A percentile compares a stretch with the other conserved stretches of the same genome.
phyloP scores from a whole-genome alignment of 2,329 filamentous ascomycete genomes.

The Cordyceps cicadae region DNA sequence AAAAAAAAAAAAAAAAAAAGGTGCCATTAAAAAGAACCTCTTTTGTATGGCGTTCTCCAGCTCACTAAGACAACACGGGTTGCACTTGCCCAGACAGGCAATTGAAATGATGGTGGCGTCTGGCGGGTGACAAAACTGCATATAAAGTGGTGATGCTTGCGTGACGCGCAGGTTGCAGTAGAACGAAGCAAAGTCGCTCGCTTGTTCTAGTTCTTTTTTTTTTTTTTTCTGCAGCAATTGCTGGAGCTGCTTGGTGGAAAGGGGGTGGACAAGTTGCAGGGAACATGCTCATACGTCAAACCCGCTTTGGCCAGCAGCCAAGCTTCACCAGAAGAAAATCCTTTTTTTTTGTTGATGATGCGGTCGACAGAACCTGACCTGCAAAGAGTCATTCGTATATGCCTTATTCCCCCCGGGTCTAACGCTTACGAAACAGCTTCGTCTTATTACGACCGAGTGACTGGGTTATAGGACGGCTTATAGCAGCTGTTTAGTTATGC shows the following conservation, averaged over 20 bases:
- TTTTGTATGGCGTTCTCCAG: neutral
- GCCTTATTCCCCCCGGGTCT: neutral
- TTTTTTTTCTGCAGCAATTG: neutral
- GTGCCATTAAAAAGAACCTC: neutral
- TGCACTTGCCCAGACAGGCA: neutral
- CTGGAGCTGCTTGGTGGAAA: neutral
- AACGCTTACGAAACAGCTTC: neutral
- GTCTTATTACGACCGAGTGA: too few species aligned
- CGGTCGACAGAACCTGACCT: neutral
- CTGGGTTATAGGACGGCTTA: too few species aligned
- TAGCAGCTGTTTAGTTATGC: neutral
- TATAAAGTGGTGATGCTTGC: slow-evolving; percentile 5
- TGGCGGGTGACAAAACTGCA: neutral
- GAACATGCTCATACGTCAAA: neutral
- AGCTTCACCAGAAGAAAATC: neutral
- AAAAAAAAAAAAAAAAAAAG: neutral
- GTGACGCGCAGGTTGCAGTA: slow-evolving; percentile 1
- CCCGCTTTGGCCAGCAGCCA: neutral
- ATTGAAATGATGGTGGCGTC: neutral
- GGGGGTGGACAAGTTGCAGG: neutral
- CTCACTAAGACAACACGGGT: neutral
- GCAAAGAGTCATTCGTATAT: neutral
- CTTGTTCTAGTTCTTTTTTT: neutral
- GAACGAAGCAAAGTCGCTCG: neutral
- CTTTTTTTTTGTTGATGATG: too few species aligned